Percentiles rank a stretch among this genome's conserved stretches.
Conservation (phyloP, 139 green algal species). For the Closterium sp. region DNA sequence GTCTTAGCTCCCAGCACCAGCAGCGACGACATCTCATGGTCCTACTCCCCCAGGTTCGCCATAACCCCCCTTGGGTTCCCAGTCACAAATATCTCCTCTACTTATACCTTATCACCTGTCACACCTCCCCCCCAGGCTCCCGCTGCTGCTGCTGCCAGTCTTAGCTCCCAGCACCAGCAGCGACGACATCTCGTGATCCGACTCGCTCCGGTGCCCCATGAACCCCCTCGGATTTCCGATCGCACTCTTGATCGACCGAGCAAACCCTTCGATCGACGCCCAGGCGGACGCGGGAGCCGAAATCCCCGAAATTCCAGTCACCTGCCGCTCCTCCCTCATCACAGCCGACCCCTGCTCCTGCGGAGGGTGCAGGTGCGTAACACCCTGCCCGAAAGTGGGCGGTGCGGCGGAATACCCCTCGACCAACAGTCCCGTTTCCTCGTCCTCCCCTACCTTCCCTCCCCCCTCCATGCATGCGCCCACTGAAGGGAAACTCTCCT, state of each 20-base stretch:
- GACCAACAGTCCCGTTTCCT: neutral
- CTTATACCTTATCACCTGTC: too few relatives aligned
- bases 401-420: neutral
- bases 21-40: neutral
- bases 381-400: neutral
- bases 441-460: neutral
- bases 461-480: neutral
- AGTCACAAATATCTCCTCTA: too few relatives aligned
- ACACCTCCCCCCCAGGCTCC: too few relatives aligned
- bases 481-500: neutral
- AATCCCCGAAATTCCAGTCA: too few relatives aligned
- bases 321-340: too few relatives aligned
- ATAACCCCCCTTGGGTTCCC: too few relatives aligned
- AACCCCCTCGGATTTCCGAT: neutral
- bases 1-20: neutral
- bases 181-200: too few relatives aligned
- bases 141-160: too few relatives aligned
- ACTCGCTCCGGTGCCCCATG: too few relatives aligned
- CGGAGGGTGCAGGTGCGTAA: neutral
- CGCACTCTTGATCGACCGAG: neutral
- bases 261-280: neutral
- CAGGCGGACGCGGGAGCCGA: too few relatives aligned
- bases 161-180: too few relatives aligned
- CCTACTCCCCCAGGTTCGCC: neutral
- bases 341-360: neutral